Base-by-base conservation (phyloP, 2,329 filamentous ascomycete species). In the Arthrobotrys entomopaga region DNA sequence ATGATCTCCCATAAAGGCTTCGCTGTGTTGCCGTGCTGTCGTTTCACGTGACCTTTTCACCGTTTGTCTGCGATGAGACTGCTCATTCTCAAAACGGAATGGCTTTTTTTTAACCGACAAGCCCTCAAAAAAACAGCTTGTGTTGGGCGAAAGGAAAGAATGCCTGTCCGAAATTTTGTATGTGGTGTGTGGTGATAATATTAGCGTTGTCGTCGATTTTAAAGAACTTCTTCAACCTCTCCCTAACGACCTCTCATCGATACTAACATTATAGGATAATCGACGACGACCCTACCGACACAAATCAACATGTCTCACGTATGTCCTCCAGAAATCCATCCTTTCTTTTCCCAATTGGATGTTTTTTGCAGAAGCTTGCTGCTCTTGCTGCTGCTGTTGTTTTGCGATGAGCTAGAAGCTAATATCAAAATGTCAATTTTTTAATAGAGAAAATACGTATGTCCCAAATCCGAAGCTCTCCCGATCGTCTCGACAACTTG, bases 371-470 rank as follows among this genome's bases (percentile, higher is more conserved):
- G 29, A n/a, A 10, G 29, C 29, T 34, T 8, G 29, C 29, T 34
- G 29, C 29, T 34, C 6, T 10, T 34, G 29, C 29, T 34, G 29
- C 29, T 34, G 29, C 3, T 34, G 29, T 34, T 34, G 10, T 34
- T 34, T 34, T 6, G 29, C 26, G 38, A 1, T 58, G 40, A 48
- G 52, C 43, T n/a, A n/a, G 48, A 49, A 65, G 43, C 56, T 50
- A 15, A 74, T 58, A 63, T 74, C 66, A 74, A 50, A 48, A 56
- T 38, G 3, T 16, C 29, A 56, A 19, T 29, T 29, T n/a, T 63
- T 42, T 71, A 48, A 22, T 74, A 79, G 78, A 77, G 78, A 76
- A 78, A 78, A 78, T 79, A 78, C 64, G 78, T 79, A 78, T 71
- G 78, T 78, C 48, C 26, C 13, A 61, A 38, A 38, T 56, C 40